Conservation (phyloP, 2,329 filamentous ascomycete genomes). For the Capronia americana region DNA sequence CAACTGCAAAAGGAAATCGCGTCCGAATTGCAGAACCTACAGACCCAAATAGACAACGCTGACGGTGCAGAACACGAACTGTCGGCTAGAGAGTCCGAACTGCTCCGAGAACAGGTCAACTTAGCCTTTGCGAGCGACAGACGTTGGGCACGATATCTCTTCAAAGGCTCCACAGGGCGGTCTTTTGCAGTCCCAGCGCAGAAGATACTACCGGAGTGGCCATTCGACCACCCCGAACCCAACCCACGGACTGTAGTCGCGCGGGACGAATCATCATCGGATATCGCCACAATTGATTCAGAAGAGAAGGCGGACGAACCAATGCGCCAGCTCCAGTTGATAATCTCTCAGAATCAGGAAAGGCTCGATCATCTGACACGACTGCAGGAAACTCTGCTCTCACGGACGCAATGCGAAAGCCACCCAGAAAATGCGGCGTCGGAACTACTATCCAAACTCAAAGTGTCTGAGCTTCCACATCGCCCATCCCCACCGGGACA, state of each 20-base stretch:
- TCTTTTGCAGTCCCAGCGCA: neutral
- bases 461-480: neutral
- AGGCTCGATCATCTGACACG: slow-evolving; percentile 4
- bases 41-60: neutral
- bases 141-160: slow-evolving; percentile 26
- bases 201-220: slow-evolving; percentile 10
- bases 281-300: neutral
- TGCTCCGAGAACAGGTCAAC: slow-evolving; percentile 20
- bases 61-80: neutral
- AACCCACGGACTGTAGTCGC: neutral
- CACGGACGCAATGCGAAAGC: neutral
- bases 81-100: slow-evolving; percentile 4
- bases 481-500: neutral
- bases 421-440: neutral
- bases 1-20: slow-evolving; percentile 4
- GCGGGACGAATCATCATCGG: neutral
- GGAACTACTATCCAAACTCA: neutral
- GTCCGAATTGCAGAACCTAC: neutral
- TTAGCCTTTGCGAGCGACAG: slow-evolving; percentile 25
- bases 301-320: slow-evolving; percentile 7
- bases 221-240: neutral
- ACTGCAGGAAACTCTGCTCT: slow-evolving; percentile 17
- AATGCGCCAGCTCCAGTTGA: slow-evolving; percentile 16
- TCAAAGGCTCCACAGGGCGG: slow-evolving; percentile 14
- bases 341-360: slow-evolving; percentile 11